Evolutionary conservation across 2,329 filamentous ascomycete species (phyloP), one percentile per base, ranked within the genome.

Genomic region (Orbilia javanica): DNA sequence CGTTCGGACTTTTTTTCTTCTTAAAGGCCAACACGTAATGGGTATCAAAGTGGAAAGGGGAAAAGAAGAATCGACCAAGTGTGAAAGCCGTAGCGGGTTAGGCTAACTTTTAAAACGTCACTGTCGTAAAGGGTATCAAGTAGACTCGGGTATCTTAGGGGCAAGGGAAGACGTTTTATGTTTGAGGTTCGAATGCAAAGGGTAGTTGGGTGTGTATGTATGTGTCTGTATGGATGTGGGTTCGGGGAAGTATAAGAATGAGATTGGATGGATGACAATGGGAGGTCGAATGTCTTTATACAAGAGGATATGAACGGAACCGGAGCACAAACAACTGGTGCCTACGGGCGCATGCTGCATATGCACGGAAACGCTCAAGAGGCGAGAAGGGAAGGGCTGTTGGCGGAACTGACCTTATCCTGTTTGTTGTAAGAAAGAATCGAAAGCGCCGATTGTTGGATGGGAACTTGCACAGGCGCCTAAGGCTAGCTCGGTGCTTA

Each of bases 401-500:
- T 66, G 31, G 69, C 60, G 69, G 60, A 25, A 73, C 65, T 50
- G 66, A 71, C 57, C 73, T 77, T 22, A 34, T 57, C 72, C 39
- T 71, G 73, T 77, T 71, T 77, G 73, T 67, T 77, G 57, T 39
- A 39, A 55, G 63, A 60, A 42, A 60, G 34, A 42, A 36, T 66
- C 29, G 57, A 71, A 65, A 71, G 73, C 73, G 73, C 73, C 73
- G 66, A 50, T 52, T 66, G 73, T 77, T 77, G 73, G 48, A 71
- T 39, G 73, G 73, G 50, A 60, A 72, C 52, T 78, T 78, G 74
- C 62, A 72, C 74, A 78, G 67, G 74, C 74, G 74, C 39, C 74
- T 78, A 78, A 72, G 67, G 67, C 62, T 78, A 72, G 74, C 74
- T 78, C 25, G 67, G 74, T 78, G 74, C 74, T 72, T 72, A 71